Base-by-base conservation (phyloP, 2,329 filamentous ascomycete genomes). In the Onygenales sp. region DNA sequence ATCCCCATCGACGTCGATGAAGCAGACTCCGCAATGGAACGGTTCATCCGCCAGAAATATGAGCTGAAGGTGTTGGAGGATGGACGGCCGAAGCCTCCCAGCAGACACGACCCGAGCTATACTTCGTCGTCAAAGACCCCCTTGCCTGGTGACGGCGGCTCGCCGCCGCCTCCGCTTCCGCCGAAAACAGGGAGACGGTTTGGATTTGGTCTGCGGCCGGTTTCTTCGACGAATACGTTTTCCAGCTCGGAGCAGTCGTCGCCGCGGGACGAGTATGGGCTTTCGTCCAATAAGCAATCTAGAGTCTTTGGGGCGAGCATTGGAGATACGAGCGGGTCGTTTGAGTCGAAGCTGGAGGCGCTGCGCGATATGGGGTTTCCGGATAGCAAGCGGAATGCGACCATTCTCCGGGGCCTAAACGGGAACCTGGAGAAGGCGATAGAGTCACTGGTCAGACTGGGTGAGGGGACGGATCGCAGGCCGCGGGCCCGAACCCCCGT, bases 41-140 rank as follows among this genome's bases (percentile, higher is more conserved):
- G 89, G 56, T 97, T 92, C 69, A 95, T 98, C 61, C 80, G 92
- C 56, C 85, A 92, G 65, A 98, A 98, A 71, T 98, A 98, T 71
- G 84, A 91, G 66, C 84, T 85, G 61, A 75, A 78, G 54, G 72
- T 76, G 11, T 76, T 81, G 58, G 73, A 75, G 54, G 68, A 73
- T 60, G 71, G 68, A 43, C 72, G 66, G 60, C 73, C 66, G 36
- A 71, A 72, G 56, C 72, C 71, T 14, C 70, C 66, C 52, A 76
- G 75, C 59, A 72, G 77, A 63, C 73, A 80, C 57, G 76, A 82
- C 61, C 77, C 80, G 6, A 79, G 78, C 54, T 81, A 80, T 58
- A 79, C 75, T 48, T 72, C 75, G 56, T 65, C 66, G 56, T 65
- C 66, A 35, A 69, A 67, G 21, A 74, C 73, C 31, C 17, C 17